phyloP scores from a whole-genome alignment of 129 eudicot genomes.

The Gnaphalium uliginosum region DNA sequence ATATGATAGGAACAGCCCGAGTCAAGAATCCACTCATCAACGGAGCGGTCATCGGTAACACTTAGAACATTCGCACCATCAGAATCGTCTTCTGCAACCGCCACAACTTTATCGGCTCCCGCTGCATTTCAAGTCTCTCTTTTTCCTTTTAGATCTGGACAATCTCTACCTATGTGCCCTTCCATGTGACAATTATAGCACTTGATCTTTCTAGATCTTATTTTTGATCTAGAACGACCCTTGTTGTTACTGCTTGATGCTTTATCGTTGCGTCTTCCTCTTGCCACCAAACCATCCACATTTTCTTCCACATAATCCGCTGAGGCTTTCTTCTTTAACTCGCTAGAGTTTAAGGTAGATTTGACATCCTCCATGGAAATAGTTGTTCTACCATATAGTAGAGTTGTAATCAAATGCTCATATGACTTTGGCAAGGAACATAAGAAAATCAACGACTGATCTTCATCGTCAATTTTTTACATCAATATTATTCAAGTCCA shows the following conservation, averaged over 20 bases:
- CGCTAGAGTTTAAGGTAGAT: background rate
- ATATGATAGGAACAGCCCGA: background rate
- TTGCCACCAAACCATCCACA: background rate
- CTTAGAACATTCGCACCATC: background rate
- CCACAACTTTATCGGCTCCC: background rate
- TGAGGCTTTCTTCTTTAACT: background rate
- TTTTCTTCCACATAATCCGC: background rate
- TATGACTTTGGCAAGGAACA: slow-evolving; percentile 1
- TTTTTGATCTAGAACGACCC: background rate
- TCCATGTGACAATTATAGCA: background rate
- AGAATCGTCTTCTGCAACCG: background rate
- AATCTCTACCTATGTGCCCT: background rate
- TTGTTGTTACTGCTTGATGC: background rate
- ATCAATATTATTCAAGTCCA: slow-evolving; percentile 4
- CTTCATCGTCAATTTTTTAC: background rate
- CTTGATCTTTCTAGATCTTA: background rate
- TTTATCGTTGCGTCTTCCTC: background rate
- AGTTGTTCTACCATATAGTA: no score
- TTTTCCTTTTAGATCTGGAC: background rate
- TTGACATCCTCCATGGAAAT: no score
- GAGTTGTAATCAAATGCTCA: background rate
- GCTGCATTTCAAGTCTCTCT: background rate
- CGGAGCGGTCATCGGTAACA: background rate
- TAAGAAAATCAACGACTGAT: background rate
- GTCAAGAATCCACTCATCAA: background rate